These are phyloP conservation scores for Marchantia paleacea DNA, from an alignment of 225 moss, liverwort and hornwort genomes.

Conservation along the genomic window DNA sequence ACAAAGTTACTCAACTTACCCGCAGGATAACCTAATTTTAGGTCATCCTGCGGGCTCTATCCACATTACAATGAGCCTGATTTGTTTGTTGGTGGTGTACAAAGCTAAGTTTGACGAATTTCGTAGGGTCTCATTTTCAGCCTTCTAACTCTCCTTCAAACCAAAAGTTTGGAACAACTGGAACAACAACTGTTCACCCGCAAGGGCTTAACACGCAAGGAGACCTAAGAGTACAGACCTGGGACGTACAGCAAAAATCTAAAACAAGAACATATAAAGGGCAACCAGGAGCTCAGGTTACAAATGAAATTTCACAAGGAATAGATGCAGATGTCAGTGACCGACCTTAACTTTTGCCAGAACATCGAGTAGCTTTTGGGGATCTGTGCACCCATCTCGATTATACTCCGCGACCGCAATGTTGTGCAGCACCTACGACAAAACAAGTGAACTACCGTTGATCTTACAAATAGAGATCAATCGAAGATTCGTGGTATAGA, in stretches of 20 bases:
- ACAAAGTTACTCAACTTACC: too few relatives aligned
- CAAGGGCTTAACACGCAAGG: too few relatives aligned
- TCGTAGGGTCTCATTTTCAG: too few relatives aligned
- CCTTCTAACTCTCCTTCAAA: too few relatives aligned
- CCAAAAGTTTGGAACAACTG: too few relatives aligned
- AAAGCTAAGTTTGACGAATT: too few relatives aligned
- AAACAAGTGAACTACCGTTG: not conserved
- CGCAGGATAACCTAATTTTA: too few relatives aligned
- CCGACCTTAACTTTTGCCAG: conserved; percentile 88
- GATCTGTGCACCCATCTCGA: conserved; percentile 81
- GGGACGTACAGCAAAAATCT: not conserved
- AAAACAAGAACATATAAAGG: not conserved
- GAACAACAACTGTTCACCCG: too few relatives aligned
- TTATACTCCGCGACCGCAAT: conserved; percentile 93
- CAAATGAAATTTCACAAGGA: not conserved
- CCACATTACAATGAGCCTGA: too few relatives aligned
- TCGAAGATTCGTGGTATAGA: not conserved
- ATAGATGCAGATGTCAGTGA: not conserved
- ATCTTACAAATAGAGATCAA: not conserved
- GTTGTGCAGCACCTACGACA: conserved; percentile 84
- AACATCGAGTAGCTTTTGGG: conserved; percentile 79
- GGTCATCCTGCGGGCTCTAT: too few relatives aligned
- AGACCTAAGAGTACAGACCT: too few relatives aligned
- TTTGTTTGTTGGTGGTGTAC: too few relatives aligned
- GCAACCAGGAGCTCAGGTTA: not conserved